These are phyloP conservation scores for Suillus hirtellus DNA, from an alignment of 768 basidiomycete genomes.

Conservation along the genomic window DNA sequence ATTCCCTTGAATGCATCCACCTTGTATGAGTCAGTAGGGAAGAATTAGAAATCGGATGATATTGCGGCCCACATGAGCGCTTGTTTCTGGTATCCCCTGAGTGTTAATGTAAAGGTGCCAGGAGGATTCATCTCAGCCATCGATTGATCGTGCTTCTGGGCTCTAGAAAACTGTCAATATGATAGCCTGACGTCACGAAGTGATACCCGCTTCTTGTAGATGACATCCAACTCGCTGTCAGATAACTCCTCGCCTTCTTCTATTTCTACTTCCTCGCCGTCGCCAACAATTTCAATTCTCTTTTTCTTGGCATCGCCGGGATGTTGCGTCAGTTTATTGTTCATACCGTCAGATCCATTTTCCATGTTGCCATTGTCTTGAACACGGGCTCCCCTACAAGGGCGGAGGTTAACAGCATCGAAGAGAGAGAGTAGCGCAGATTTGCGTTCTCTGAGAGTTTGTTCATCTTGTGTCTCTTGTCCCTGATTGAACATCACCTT, in stretches of 20 bases:
- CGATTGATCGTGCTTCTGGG: constrained; percentile 74
- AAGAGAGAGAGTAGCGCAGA: constrained; percentile 72
- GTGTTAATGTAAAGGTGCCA: constrained; percentile 67
- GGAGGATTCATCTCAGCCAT: constrained; percentile 84
- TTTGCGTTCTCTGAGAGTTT: constrained; percentile 78
- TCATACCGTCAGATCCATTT: constrained; percentile 39
- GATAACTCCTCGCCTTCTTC: constrained; percentile 83
- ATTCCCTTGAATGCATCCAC: constrained; percentile 92
- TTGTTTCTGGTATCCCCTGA: constrained; percentile 93
- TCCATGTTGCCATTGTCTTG: constrained; percentile 29
- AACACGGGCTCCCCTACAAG: constrained; percentile 48
- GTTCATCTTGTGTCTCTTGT: constrained; percentile 78
- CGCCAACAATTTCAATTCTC: constrained; percentile 70
- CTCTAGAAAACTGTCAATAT: constrained; percentile 46
- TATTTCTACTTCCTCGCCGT: constrained; percentile 80
- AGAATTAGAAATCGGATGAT: not conserved
- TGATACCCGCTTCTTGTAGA: constrained; percentile 73
- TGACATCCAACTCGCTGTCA: constrained; percentile 77
- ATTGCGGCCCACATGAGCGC: constrained; percentile 61
- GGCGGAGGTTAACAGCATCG: constrained; percentile 67
- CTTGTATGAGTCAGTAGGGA: constrained; percentile 36
- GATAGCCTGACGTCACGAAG: not conserved
- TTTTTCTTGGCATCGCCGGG: constrained; percentile 40
- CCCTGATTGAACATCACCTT: constrained; percentile 67
- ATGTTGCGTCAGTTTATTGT: constrained; percentile 41